These are phyloP conservation scores for Hygrocybe coccinea DNA, from an alignment of 768 basidiomycete genomes.

Conservation along the genomic window DNA sequence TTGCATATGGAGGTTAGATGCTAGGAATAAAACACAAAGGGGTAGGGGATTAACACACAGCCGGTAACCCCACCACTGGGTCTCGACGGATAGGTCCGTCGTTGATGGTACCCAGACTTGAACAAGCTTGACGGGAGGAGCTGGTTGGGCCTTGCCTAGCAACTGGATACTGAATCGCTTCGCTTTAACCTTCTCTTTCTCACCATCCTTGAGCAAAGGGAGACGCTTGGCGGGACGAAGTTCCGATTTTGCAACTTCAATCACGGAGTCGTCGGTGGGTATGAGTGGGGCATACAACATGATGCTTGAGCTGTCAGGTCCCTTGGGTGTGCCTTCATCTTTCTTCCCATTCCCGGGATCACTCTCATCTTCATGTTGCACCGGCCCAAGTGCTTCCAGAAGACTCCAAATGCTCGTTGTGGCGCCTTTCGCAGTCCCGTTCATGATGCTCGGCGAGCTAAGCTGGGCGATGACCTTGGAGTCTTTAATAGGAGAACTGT, in stretches of 20 bases:
- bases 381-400: conserved; percentile 43
- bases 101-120: conserved; percentile 67
- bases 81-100: conserved; percentile 67
- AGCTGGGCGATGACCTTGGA: conserved; percentile 46
- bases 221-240: conserved; percentile 32
- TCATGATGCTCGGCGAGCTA: conserved; percentile 62
- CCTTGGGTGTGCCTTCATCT: conserved; percentile 33
- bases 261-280: conserved; percentile 55
- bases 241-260: conserved; percentile 66
- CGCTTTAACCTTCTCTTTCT: conserved; percentile 7
- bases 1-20: conserved; percentile 33
- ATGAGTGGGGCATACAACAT: conserved; percentile 76
- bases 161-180: conserved; percentile 8
- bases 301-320: conserved; percentile 44
- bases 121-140: conserved; percentile 23
- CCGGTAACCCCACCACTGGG: conserved; percentile 78
- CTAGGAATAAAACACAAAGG: neutral
- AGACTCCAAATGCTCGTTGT: conserved; percentile 55
- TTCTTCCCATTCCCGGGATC: conserved; percentile 10
- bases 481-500: conserved; percentile 26
- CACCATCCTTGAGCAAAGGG: conserved; percentile 4
- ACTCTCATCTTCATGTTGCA: conserved; percentile 13
- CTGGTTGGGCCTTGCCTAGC: conserved; percentile 19
- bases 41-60: conserved; percentile 31
- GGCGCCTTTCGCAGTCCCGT: conserved; percentile 37